phyloP scores from a whole-genome alignment of 2,329 filamentous ascomycete genomes.

The Plectosphaerella plurivora region DNA sequence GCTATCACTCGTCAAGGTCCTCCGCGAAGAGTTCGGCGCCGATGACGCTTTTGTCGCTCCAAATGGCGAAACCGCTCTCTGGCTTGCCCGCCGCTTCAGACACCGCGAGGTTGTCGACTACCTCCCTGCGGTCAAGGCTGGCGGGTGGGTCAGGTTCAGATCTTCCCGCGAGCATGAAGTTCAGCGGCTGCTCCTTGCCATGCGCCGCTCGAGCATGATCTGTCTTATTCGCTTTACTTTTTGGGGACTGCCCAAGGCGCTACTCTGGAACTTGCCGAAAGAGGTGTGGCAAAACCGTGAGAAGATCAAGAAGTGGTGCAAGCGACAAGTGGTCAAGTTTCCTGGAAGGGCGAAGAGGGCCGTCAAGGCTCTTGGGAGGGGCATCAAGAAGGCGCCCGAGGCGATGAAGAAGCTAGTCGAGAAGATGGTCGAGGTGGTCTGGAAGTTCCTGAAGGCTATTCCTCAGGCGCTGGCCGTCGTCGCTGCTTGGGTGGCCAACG shows the following conservation, averaged over 20 bases:
- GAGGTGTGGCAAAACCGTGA: conserved; percentile 19
- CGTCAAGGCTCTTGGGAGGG: conserved; percentile 10
- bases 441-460: conserved; percentile 15
- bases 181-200: conserved; percentile 16
- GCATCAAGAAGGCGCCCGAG: conserved; percentile 17
- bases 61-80: conserved; percentile 39
- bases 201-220: conserved; percentile 12
- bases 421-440: conserved; percentile 13
- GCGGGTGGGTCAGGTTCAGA: conserved; percentile 31
- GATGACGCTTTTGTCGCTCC: conserved; percentile 38
- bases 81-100: conserved; percentile 34
- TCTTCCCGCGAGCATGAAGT: conserved; percentile 24
- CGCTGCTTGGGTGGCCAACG: conserved; percentile 22
- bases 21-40: conserved; percentile 33
- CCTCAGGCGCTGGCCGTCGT: conserved; percentile 19
- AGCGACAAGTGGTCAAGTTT: conserved; percentile 17
- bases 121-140: conserved; percentile 32
- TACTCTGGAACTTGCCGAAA: conserved; percentile 6
- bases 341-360: conserved; percentile 18
- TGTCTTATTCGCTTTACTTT: conserved; percentile 18
- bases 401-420: conserved; percentile 10
- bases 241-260: conserved; percentile 20
- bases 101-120: conserved; percentile 39
- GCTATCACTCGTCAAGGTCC: conserved; percentile 32
- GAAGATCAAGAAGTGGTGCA: conserved; percentile 23